These are phyloP conservation scores for Rhodosporidiobolus odoratus DNA, from an alignment of 768 basidiomycete species.

Conservation along the genomic window DNA sequence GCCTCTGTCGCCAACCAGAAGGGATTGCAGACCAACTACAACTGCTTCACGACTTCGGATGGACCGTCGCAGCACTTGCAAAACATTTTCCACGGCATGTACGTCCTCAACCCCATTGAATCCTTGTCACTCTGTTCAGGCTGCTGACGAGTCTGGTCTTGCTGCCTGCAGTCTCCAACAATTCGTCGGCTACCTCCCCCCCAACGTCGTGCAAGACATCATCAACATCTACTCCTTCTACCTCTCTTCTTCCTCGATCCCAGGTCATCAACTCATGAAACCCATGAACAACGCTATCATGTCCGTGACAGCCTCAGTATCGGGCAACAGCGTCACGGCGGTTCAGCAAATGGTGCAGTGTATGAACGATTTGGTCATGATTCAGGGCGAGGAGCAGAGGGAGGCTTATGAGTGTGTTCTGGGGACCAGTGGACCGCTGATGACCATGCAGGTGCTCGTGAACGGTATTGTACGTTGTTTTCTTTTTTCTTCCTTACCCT, in stretches of 20 bases:
- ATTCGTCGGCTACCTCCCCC: constrained; percentile 21
- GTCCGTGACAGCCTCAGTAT: constrained; percentile 11
- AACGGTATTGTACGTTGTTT: constrained; percentile 20
- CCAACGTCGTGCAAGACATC: constrained; percentile 16
- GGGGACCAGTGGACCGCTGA: constrained; percentile 5
- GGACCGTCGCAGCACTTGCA: neutral
- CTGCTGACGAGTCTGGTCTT: neutral
- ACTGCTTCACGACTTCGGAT: constrained; percentile 8
- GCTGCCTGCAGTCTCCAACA: constrained; percentile 6
- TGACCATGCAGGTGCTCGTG: constrained; percentile 4
- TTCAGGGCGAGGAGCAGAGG: neutral
- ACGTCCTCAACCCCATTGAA: neutral
- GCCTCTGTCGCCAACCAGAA: neutral
- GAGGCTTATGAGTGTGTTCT: constrained; percentile 8
- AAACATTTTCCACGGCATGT: constrained; percentile 26
- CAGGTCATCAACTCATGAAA: constrained; percentile 13
- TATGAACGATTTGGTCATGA: constrained; percentile 26
- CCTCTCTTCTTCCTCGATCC: constrained; percentile 2
- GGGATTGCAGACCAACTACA: neutral
- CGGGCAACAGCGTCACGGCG: constrained; percentile 22
- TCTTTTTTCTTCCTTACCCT: no score
- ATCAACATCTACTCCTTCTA: constrained; percentile 32
- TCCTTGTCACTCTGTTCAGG: no score
- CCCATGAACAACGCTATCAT: constrained; percentile 12
- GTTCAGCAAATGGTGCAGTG: constrained; percentile 21